Evolutionary conservation across 345 rosid genomes (phyloP).

Genomic region (Rubroshorea leprosula): DNA sequence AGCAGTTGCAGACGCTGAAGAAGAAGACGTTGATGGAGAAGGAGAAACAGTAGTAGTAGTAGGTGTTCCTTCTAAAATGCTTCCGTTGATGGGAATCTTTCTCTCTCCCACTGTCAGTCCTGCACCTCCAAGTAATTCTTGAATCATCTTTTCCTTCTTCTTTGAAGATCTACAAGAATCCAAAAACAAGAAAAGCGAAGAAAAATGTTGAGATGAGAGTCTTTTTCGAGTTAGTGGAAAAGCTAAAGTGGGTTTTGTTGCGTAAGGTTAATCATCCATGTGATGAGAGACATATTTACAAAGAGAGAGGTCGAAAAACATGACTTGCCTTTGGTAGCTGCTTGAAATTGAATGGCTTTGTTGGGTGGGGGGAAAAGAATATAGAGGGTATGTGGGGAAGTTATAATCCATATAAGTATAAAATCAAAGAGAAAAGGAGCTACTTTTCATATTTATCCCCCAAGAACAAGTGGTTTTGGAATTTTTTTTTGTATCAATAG

Average conservation of each 20-base stretch:
- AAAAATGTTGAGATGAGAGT: constrained; percentile 25
- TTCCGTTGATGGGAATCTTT: constrained; percentile 33
- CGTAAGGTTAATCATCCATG: no score
- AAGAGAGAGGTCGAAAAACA: constrained; percentile 12
- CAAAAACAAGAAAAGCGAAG: constrained; percentile 53
- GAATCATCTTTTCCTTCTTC: constrained; percentile 54
- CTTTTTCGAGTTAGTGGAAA: constrained; percentile 36
- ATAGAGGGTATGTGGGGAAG: constrained; percentile 15
- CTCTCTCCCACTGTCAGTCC: constrained; percentile 32
- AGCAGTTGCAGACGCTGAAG: constrained; percentile 19
- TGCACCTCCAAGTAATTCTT: constrained; percentile 54
- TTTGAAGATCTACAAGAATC: constrained; percentile 55
- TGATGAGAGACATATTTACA: constrained; percentile 11
- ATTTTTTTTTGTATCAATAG: no score
- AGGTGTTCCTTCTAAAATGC: constrained; percentile 38
- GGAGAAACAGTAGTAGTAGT: constrained; percentile 22
- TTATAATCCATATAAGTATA: no score
- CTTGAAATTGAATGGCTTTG: no score
- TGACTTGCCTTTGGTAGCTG: constrained; percentile 25
- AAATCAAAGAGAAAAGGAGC: no score
- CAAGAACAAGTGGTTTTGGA: no score
- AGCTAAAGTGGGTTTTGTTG: constrained; percentile 31
- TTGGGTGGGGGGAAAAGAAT: constrained; percentile 23
- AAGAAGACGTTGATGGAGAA: constrained; percentile 26
- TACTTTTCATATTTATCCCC: no score